phyloP scores from a whole-genome alignment of 768 basidiomycete genomes.

The Xerocomus spinulosus region DNA sequence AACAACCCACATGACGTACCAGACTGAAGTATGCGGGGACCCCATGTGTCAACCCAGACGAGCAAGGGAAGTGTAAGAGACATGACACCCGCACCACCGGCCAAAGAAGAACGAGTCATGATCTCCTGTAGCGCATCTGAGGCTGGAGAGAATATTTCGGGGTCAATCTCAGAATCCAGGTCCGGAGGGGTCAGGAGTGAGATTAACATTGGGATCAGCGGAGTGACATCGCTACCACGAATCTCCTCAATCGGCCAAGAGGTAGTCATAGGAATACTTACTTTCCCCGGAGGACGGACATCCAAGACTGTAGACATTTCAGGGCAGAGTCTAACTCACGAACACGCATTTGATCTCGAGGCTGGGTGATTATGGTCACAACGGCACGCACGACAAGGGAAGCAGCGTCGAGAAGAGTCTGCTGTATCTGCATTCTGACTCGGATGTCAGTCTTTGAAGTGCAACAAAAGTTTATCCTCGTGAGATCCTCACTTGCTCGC shows the following conservation, averaged over 20 bases:
- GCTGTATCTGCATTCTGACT: constrained; percentile 55
- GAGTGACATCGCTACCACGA: constrained; percentile 56
- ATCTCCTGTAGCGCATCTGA: constrained; percentile 76
- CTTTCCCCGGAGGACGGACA: constrained; percentile 64
- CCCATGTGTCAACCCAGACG: constrained; percentile 65
- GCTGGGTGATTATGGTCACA: constrained; percentile 47
- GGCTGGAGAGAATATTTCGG: constrained; percentile 55
- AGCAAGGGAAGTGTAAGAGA: constrained; percentile 83
- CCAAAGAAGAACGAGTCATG: constrained; percentile 66
- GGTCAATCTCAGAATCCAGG: constrained; percentile 36
- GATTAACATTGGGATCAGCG: constrained; percentile 63
- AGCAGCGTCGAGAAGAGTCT: constrained; percentile 62
- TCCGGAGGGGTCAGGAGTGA: constrained; percentile 35
- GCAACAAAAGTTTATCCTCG: neutral
- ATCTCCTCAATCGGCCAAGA: neutral
- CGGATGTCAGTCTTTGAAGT: constrained; percentile 6
- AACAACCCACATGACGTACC: constrained; percentile 33
- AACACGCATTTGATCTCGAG: constrained; percentile 26
- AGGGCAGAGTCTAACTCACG: constrained; percentile 65
- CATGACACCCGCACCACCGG: constrained; percentile 62
- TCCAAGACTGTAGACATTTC: constrained; percentile 82
- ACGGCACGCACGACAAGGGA: constrained; percentile 72
- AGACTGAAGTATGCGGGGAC: constrained; percentile 41
- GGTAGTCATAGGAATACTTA: constrained; percentile 31
- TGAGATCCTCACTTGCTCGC: constrained; percentile 57